These are phyloP conservation scores for Ciborinia camelliae DNA, from an alignment of 2,329 filamentous ascomycete species.

Conservation along the genomic window DNA sequence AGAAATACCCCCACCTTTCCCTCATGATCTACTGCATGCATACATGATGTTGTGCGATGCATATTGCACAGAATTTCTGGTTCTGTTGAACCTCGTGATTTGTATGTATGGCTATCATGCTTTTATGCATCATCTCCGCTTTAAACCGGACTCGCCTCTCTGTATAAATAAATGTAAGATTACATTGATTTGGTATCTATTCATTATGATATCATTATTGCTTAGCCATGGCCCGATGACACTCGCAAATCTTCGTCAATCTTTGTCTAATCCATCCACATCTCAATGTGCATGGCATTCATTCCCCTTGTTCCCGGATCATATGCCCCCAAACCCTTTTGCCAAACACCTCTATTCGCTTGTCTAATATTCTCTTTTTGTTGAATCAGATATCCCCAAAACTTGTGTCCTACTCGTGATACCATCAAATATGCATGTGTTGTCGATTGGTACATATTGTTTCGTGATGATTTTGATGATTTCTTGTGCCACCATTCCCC, in stretches of 20 bases:
- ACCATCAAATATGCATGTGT: slow-evolving; percentile 68
- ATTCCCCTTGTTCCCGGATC: not conserved
- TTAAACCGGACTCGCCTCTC: not conserved
- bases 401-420: slow-evolving; percentile 44
- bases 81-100: not conserved
- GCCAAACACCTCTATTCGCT: slow-evolving; percentile 4
- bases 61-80: not conserved
- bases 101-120: not conserved
- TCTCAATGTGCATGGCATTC: not conserved
- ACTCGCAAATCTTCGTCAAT: slow-evolving; percentile 11
- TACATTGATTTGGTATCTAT: not conserved
- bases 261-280: not conserved
- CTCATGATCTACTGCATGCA: slow-evolving; percentile 2
- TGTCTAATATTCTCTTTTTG: slow-evolving; percentile 22
- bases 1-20: not conserved
- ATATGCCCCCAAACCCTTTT: not conserved
- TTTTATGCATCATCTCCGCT: not conserved
- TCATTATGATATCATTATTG: not conserved
- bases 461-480: slow-evolving; percentile 83
- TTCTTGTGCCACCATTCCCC: slow-evolving; percentile 95
- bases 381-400: slow-evolving; percentile 25
- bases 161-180: not conserved
- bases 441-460: slow-evolving; percentile 69
- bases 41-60: not conserved
- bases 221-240: not conserved